A percentile compares a stretch with the other conserved stretches of the same genome.
These are phyloP conservation scores for Backusella sp. DNA, from an alignment of 192 early-diverging fungal genomes.

Conservation along the genomic window DNA sequence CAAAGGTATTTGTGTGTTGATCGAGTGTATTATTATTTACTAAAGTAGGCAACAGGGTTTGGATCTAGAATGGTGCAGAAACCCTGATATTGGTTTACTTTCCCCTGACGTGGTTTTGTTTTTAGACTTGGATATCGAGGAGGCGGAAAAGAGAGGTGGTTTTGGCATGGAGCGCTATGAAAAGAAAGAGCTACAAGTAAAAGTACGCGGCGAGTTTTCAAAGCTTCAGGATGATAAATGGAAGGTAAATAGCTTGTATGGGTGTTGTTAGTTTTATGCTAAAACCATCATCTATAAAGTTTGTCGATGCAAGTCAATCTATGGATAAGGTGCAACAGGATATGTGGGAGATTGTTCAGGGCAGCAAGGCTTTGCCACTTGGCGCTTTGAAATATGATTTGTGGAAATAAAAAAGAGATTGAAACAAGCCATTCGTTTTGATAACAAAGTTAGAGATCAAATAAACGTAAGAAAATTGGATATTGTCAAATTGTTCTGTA, in stretches of 20 bases:
- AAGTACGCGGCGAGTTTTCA: conserved; percentile 70
- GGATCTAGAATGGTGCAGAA: conserved; percentile 85
- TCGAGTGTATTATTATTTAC: not conserved
- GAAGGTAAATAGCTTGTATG: conserved; percentile 33
- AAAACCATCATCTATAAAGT: not conserved
- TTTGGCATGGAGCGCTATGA: conserved; percentile 95
- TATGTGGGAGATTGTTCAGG: conserved; percentile 9
- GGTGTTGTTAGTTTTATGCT: not conserved
- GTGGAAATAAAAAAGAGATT: conserved; percentile 8
- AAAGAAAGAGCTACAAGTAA: conserved; percentile 76
- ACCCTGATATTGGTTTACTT: conserved; percentile 80
- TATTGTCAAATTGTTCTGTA: too few species aligned
- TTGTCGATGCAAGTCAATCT: conserved; percentile 23
- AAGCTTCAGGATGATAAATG: conserved; percentile 50
- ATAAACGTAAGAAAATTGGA: not conserved
- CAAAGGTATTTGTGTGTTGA: conserved; percentile 59
- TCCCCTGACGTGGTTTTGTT: conserved; percentile 89
- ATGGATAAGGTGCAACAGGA: conserved; percentile 15
- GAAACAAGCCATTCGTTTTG: too few species aligned
- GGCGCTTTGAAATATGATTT: not conserved
- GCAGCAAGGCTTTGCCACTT: not conserved
- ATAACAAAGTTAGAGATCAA: too few species aligned
- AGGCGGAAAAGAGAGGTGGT: conserved; percentile 76
- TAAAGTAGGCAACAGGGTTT: conserved; percentile 50
- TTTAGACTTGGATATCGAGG: conserved; percentile 75